These are phyloP conservation scores for Hypoxylon sp. DNA, from an alignment of 2,329 filamentous ascomycete species.

Conservation along the genomic window DNA sequence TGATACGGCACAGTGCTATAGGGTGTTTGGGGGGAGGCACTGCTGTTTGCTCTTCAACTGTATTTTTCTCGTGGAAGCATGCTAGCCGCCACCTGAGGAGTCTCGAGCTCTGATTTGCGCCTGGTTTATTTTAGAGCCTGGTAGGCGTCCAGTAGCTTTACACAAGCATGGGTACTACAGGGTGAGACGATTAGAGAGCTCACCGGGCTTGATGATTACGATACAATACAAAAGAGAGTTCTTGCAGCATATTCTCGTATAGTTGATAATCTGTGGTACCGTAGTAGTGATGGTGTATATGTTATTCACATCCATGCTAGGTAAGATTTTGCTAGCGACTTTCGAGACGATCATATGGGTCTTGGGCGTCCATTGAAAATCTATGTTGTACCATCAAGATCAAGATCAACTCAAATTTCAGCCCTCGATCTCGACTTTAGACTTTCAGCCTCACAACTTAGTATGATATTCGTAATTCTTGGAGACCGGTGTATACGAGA, in stretches of 20 bases:
- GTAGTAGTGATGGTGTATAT: background rate
- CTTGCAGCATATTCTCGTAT: background rate
- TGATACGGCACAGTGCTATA: slow-evolving; percentile 9
- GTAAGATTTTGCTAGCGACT: background rate
- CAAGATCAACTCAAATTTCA: background rate
- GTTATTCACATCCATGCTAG: background rate
- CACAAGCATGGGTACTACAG: slow-evolving; percentile 13
- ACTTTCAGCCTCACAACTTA: background rate
- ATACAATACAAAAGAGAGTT: slow-evolving; percentile 14
- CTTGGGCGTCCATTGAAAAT: too few species aligned
- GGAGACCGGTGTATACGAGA: background rate
- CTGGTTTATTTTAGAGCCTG: slow-evolving; percentile 14
- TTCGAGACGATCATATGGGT: background rate
- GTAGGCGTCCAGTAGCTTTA: slow-evolving; percentile 7
- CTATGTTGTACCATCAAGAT: too few species aligned
- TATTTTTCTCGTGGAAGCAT: slow-evolving; percentile 4
- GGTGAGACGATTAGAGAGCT: slow-evolving; percentile 18
- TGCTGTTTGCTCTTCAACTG: background rate
- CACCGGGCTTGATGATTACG: slow-evolving; percentile 14
- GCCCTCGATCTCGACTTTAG: background rate
- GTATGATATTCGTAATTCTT: background rate
- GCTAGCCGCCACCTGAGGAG: background rate
- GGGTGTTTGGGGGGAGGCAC: background rate
- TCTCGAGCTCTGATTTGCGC: background rate
- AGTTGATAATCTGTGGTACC: background rate